Evolutionary conservation across 768 basidiomycete species (phyloP), one percentile per base, ranked within the genome.

Genomic region (Collybiopsis luxurians): DNA sequence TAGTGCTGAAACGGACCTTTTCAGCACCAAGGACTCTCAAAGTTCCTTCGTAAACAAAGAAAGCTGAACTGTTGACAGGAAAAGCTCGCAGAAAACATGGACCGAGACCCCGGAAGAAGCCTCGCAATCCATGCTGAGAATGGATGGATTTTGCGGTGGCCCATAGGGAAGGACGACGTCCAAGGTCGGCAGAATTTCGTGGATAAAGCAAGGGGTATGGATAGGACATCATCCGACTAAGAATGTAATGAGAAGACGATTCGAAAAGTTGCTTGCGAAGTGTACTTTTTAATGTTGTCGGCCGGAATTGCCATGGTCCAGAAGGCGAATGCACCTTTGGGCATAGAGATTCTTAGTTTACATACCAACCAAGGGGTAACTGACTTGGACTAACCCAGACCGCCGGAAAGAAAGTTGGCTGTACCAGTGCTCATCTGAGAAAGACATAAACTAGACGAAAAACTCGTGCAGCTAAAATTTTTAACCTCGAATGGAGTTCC

Each of bases 281-380:
- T 77, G 57, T 64, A 90, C 90, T 90, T 92, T 72, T 94, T 93
- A 59, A 91, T 74, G 66, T 90, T 90, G 70, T 94, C 92, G 55
- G 85, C 79, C 3, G 90, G 87, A 60, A 88, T 86, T 23, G 81
- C 85, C 75, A 84, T 79, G 23, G 74, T 73, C 87, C 87, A 89
- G 68, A 82, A 89, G 23, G 75, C 75, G 63, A 88, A 84, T 3
- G 83, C 79, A 34, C 31, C 31, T 34, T n/a, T n/a, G n/a, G n/a
- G 31, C 13, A 34, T 34, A 34, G 13, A 34, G 13, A 5, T 13
- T 34, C 13, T 34, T 13, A 34, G 31, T 34, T 34, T n/a, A n/a
- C n/a, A 34, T 34, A 13, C 6, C 31, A 5, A 34, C 13, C 13
- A 5, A 34, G 31, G 6, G 5, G 13, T 5, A 34, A 13, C 31